A percentile compares a stretch with the other conserved stretches of the same genome.
Evolutionary conservation across 768 basidiomycete genomes (phyloP).

Genomic region (Psilocybe azurescens): DNA sequence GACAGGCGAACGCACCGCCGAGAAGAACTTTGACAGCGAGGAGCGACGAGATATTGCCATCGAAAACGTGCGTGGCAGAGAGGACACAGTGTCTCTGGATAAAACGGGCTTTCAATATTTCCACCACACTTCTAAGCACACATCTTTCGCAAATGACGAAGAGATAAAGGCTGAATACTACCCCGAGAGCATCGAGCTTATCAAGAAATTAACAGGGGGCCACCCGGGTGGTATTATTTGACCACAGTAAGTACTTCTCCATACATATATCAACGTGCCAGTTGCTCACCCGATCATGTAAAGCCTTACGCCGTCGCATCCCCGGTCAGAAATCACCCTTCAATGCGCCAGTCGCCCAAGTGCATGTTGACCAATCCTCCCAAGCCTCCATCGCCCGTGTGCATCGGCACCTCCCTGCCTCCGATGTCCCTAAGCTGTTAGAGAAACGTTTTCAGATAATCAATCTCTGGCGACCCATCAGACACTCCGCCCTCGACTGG

Average conservation of each 20-base stretch:
- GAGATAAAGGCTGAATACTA: slow-evolving; percentile 64
- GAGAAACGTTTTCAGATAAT: slow-evolving; percentile 59
- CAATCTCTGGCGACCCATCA: slow-evolving; percentile 66
- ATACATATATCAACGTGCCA: background rate
- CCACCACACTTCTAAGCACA: slow-evolving; percentile 45
- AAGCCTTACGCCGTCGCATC: slow-evolving; percentile 52
- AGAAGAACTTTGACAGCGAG: slow-evolving; percentile 38
- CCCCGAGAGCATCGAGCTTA: slow-evolving; percentile 59
- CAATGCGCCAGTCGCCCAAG: slow-evolving; percentile 46
- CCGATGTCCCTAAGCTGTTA: slow-evolving; percentile 49
- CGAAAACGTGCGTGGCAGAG: slow-evolving; percentile 60
- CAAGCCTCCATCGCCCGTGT: slow-evolving; percentile 50
- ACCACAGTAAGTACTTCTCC: slow-evolving; percentile 54
- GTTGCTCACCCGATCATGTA: background rate
- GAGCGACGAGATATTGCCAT: slow-evolving; percentile 39
- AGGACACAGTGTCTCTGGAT: slow-evolving; percentile 49
- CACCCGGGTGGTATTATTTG: slow-evolving; percentile 59
- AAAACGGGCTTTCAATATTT: slow-evolving; percentile 56
- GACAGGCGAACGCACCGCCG: slow-evolving; percentile 34
- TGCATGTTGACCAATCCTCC: slow-evolving; percentile 59
- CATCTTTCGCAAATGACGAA: slow-evolving; percentile 52
- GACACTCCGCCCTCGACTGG: slow-evolving; percentile 49
- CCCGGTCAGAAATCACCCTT: slow-evolving; percentile 38
- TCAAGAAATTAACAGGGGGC: slow-evolving; percentile 69
- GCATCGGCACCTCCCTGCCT: slow-evolving; percentile 51